These are phyloP conservation scores for Hordeum marinum DNA, from an alignment of 176 grass and related monocot genomes.

Conservation along the genomic window DNA sequence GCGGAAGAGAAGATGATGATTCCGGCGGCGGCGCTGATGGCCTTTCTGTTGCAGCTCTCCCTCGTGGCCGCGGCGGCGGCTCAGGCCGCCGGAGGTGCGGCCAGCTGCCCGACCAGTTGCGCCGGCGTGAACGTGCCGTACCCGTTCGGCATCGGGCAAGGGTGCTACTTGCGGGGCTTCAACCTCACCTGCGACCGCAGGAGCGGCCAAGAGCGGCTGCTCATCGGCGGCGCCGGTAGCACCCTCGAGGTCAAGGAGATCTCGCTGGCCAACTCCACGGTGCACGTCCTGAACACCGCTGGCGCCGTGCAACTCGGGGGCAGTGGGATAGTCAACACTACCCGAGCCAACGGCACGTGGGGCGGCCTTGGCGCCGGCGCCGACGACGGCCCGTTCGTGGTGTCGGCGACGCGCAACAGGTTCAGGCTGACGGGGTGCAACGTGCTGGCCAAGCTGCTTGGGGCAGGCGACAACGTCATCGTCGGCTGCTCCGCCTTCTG, in stretches of 20 bases:
- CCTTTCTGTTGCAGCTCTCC: neutral
- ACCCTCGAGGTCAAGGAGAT: neutral
- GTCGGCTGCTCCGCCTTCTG: constrained; percentile 26
- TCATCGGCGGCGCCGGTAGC: neutral
- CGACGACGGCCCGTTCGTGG: neutral
- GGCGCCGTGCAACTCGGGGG: neutral
- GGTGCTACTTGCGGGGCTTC: constrained; percentile 14
- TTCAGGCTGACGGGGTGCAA: constrained; percentile 13
- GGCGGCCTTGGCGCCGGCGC: neutral
- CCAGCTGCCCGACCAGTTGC: constrained; percentile 1
- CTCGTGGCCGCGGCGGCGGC: neutral
- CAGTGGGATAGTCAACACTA: no score
- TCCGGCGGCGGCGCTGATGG: neutral
- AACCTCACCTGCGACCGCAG: constrained; percentile 13
- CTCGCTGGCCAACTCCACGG: neutral
- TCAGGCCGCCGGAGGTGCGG: neutral
- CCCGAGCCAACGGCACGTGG: neutral
- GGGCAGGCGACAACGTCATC: neutral
- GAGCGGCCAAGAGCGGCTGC: neutral
- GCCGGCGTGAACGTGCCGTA: constrained; percentile 9
- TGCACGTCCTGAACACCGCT: neutral
- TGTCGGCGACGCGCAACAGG: neutral
- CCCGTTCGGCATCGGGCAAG: neutral
- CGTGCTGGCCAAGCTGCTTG: neutral
- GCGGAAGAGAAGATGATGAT: neutral